These are phyloP conservation scores for Colletotrichum paranaense DNA, from an alignment of 2,329 filamentous ascomycete genomes.

Conservation along the genomic window DNA sequence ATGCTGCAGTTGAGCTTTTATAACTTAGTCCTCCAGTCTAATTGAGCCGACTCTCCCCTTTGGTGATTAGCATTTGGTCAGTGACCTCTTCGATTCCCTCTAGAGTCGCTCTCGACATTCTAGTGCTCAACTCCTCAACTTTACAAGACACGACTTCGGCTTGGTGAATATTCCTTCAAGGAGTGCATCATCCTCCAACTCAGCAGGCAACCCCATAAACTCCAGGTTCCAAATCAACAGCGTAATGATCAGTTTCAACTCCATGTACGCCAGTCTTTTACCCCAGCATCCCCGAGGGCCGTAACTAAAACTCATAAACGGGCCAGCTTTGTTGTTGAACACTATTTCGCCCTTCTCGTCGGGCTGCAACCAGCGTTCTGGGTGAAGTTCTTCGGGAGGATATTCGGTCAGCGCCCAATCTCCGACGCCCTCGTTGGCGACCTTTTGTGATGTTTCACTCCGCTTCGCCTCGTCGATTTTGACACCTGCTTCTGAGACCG, in stretches of 20 bases:
- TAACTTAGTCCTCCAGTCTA: too few relatives aligned
- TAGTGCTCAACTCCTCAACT: too few relatives aligned
- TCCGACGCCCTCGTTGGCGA: background rate
- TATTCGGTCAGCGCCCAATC: background rate
- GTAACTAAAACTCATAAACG: background rate
- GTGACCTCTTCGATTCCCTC: too few relatives aligned
- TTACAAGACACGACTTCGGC: background rate
- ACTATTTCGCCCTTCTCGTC: background rate
- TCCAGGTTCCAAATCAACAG: constrained; percentile 1
- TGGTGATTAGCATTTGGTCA: too few relatives aligned
- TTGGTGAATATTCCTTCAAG: background rate
- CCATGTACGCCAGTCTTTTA: constrained; percentile 2
- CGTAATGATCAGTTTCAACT: constrained; percentile 1
- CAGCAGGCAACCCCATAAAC: background rate
- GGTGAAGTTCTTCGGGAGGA: background rate
- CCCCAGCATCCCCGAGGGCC: constrained; percentile 2
- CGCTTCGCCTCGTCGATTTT: background rate
- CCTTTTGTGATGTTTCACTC: background rate
- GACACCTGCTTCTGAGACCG: background rate
- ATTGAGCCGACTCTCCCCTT: too few relatives aligned
- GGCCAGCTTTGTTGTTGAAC: background rate
- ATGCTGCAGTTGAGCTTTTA: too few relatives aligned
- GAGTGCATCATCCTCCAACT: background rate
- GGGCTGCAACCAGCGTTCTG: background rate
- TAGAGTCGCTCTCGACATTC: too few relatives aligned